Base-by-base conservation (phyloP, 768 basidiomycete genomes). In the Tremella fuciformis region DNA sequence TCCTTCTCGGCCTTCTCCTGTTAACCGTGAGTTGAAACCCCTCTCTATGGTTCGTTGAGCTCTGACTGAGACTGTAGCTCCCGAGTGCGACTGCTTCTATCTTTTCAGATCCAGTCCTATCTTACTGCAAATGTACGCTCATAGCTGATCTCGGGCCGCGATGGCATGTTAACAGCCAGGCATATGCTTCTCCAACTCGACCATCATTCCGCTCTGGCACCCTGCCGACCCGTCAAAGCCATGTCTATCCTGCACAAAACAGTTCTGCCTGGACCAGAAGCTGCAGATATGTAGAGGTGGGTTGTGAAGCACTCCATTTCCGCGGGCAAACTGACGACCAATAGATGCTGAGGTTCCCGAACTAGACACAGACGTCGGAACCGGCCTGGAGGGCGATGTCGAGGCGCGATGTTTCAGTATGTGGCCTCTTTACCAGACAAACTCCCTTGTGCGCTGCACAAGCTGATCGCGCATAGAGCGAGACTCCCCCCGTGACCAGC, bases 401-500 rank as follows among this genome's bases (percentile, higher is more conserved):
- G 91, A 93, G 80, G 91, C 91, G 57, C 82, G 91, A 75, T 96
- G 92, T 81, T 94, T 94, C 80, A 89, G 91, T 94, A 78, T 71
- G 91, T 82, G 54, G 9, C 34, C 21, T 18, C 18, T 29, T 19
- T 1, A 16, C 48, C 2, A 22, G 22, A 25, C 11, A 26, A 40
- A 11, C 8, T 49, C 48, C 3, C 24, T 49, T 13, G 41, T 47
- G 9, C 24, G 22, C 39, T 26, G 2, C 13, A 25, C 16, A 38
- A 26, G 25, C 44, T 58, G 13, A 19, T 54, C 41, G 25, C 9
- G 15, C 19, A 11, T 77, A 94, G 91, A 93, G 80, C 84, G 92
- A 61, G 91, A 94, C 80, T 92, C 89, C 18, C 92, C 92, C n/a
- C 80, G 91, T 75, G 92, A 96, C 78, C 91, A 94, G 73, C 81